Evolutionary conservation across 805 yeast species (phyloP), one percentile per base, ranked within the genome.

Genomic region (Hanseniaspora singularis): DNA sequence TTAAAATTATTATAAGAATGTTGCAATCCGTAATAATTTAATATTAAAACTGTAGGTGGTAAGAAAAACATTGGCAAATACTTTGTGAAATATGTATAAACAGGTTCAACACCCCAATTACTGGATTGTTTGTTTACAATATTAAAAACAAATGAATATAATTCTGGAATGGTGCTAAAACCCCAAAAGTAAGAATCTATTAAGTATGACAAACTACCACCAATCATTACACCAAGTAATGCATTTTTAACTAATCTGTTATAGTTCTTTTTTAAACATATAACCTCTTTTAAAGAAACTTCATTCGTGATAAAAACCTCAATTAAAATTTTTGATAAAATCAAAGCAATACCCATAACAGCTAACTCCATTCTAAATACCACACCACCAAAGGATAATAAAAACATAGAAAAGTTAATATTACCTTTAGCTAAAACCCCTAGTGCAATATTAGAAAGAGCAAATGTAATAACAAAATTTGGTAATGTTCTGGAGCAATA

Each of bases 401-500:
- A 59, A 0, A 71, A 57, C 32, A 87, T 60, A 1, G 76, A 73
- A 23, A 55, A 50, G 0, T 73, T 67, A 51, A 66, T 65, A 40
- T 72, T 67, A 10, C 79, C 84, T 16, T 54, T 52, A 14, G 84
- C 53, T 14, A 77, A 54, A 55, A 66, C 67, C 4, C 76, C 66
- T 36, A 81, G 52, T 0, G 81, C 81, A 38, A 64, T 54, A 47
- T 74, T 73, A 3, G 80, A 79, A 31, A 84, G 56, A 3, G 96
- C 96, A 46, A 89, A 65, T 2, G 82, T 87, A 14, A 74, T 58
- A 49, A 88, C 65, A 54, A 81, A 81, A 62, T 89, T 89, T n/a
- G 96, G 96, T 49, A 89, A 67, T 0, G 94, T 76, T 53, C 96
- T 70, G 2, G 95, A 71, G n/a, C 83, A 69, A 59, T 89, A 89